These are phyloP conservation scores for Pythium insidiosum DNA, from an alignment of 352 stramenopile genomes.

Conservation along the genomic window DNA sequence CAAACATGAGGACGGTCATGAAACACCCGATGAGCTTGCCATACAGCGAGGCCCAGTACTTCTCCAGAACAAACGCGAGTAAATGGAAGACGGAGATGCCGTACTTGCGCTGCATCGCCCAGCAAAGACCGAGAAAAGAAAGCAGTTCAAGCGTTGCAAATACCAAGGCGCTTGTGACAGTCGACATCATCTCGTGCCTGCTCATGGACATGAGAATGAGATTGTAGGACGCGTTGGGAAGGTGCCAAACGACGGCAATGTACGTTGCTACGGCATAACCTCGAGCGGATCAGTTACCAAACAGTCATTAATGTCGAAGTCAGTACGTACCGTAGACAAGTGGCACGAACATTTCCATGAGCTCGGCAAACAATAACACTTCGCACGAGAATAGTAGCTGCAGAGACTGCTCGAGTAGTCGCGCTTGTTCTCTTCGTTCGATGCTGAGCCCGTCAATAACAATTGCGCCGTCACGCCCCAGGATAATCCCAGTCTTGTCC, in stretches of 20 bases:
- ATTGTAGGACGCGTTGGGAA: no score
- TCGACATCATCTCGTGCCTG: not conserved
- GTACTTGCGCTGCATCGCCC: constrained; percentile 16
- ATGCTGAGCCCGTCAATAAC: no score
- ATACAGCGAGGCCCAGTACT: constrained; percentile 24
- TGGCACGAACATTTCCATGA: constrained; percentile 8
- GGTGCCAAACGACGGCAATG: no score
- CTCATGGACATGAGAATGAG: not conserved
- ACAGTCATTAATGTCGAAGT: no score
- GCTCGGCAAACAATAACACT: constrained; percentile 9
- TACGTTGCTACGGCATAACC: no score
- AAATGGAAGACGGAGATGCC: constrained; percentile 15
- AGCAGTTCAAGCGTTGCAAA: constrained; percentile 24
- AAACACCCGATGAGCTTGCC: constrained; percentile 22
- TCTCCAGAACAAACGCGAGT: constrained; percentile 28
- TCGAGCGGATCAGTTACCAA: no score
- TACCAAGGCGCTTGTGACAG: constrained; percentile 1
- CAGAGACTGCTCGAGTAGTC: no score
- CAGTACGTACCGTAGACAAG: no score
- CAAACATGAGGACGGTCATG: constrained; percentile 3
- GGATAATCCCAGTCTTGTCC: no score
- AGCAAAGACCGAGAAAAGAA: constrained; percentile 17
- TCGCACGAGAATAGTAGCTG: constrained; percentile 11
- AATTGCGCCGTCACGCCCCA: no score
- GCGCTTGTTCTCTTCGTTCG: no score